Conservation (phyloP, 2,329 filamentous ascomycete genomes). For the Hypoxylon sp. region DNA sequence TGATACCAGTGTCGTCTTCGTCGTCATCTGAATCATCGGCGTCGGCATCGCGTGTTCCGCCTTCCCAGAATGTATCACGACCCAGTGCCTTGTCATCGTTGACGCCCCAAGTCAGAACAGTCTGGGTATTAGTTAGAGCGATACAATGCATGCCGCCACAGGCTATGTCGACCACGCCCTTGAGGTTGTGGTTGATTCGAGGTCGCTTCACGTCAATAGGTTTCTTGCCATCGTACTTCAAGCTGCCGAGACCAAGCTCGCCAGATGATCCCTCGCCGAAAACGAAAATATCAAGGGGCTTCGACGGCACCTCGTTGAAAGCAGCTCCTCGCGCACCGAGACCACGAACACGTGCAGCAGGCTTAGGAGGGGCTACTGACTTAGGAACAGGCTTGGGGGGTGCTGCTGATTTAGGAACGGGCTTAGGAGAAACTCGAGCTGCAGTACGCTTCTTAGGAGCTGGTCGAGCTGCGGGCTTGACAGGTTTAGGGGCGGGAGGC, state of each 20-base stretch:
- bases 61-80: constrained; percentile 76
- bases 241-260: constrained; percentile 77
- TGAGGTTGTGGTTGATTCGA: constrained; percentile 74
- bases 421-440: constrained; percentile 20
- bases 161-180: constrained; percentile 74
- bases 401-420: constrained; percentile 38
- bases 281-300: constrained; percentile 62
- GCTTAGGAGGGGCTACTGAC: constrained; percentile 42
- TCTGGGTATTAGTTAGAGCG: constrained; percentile 78
- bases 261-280: constrained; percentile 72
- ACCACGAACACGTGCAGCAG: constrained; percentile 20
- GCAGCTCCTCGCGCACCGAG: constrained; percentile 35
- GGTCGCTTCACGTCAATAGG: constrained; percentile 78
- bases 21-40: constrained; percentile 63
- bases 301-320: constrained; percentile 48
- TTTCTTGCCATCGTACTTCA: constrained; percentile 64
- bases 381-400: constrained; percentile 27
- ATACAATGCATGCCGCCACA: constrained; percentile 80
- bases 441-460: constrained; percentile 9
- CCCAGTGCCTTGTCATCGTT: constrained; percentile 83
- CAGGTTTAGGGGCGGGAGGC: constrained; percentile 26
- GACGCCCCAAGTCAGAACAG: constrained; percentile 84
- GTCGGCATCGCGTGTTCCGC: constrained; percentile 71
- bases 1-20: constrained; percentile 74
- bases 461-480: not conserved